Base-by-base conservation (phyloP, 2,329 filamentous ascomycete species). In the Pseudonectria buxi region DNA sequence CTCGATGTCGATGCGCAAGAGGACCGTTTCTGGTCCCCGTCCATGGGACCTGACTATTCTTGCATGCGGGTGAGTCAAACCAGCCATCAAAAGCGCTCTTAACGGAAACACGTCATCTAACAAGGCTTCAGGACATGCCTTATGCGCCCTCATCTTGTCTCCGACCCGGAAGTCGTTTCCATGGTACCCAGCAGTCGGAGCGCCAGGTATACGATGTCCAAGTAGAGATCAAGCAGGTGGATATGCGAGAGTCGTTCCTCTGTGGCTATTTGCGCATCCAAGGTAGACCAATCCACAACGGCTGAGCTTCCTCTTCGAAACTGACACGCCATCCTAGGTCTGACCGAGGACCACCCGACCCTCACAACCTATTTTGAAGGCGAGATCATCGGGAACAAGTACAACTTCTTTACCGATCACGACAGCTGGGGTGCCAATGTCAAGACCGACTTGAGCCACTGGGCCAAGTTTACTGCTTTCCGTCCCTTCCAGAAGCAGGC, bases 301-400 rank as follows among this genome's bases (percentile, higher is more conserved):
- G 30, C 35, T 27, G 16, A n/a, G 14, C 14, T n/a, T 12, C 36
- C 28, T 22, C 14, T 26, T 28, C 26, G 12, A 22, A 35, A 18
- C 41, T 40, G 51, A 59, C 16, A 27, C 18, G 39, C 14, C 29
- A 36, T 26, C 43, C 10, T 48, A 95, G 89, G 89, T 34, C 71
- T 98, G 12, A 96, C 92, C 0, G 84, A 94, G 57, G 89, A 95
- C 62, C 90, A 96, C 58, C 90, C 90, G 10, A 95, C 89, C n/a
- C 71, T 98, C 33, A 96, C 90, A 7, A 98, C 92, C 2, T 98
- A 94, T 59, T 98, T 98, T 53, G 90, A 96, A 63, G 89, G 90
- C 59, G 92, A 98, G 64, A 94, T 98, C 36, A 95, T 98, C 47
- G 92, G 92, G 32, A 82, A 81, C 38, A 94, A 94, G 57, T 89